Percentiles rank a stretch among this genome's conserved stretches.
These are phyloP conservation scores for Leptosphaerulina australis DNA, from an alignment of 2,329 filamentous ascomycete genomes.

Conservation along the genomic window DNA sequence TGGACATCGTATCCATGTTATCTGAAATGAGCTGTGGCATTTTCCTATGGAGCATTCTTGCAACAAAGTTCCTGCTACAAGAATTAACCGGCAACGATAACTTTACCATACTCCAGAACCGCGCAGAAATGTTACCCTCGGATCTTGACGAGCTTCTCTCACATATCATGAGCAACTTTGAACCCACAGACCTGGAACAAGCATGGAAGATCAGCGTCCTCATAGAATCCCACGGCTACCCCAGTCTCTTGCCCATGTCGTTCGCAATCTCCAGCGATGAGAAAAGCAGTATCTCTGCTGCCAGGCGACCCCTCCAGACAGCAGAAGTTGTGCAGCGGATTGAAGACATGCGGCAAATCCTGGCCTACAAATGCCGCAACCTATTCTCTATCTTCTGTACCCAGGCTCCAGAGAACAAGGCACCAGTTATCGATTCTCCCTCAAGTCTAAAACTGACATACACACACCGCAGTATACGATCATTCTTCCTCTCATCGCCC, in stretches of 20 bases:
- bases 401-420: constrained; percentile 5
- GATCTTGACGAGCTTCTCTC: constrained; percentile 34
- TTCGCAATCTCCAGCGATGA: constrained; percentile 31
- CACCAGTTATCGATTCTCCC: constrained; percentile 1
- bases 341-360: constrained; percentile 26
- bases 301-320: constrained; percentile 25
- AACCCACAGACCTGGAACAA: constrained; percentile 26
- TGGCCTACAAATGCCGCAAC: constrained; percentile 28
- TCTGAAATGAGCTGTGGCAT: constrained; percentile 35
- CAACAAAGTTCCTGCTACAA: constrained; percentile 31
- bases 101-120: constrained; percentile 29
- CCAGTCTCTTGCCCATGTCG: constrained; percentile 32
- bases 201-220: constrained; percentile 32
- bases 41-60: constrained; percentile 38
- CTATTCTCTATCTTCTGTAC: constrained; percentile 34
- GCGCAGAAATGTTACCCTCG: constrained; percentile 32
- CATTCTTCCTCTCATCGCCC: constrained; percentile 27
- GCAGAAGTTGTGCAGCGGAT: constrained; percentile 25
- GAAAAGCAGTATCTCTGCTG: constrained; percentile 25
- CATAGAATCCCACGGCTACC: constrained; percentile 31
- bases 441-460: constrained; percentile 32
- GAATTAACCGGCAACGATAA: constrained; percentile 28
- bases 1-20: constrained; percentile 27
- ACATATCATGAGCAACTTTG: constrained; percentile 32
- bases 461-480: constrained; percentile 32